These are phyloP conservation scores for Candida tibetensis DNA, from an alignment of 805 yeast genomes.

Conservation along the genomic window DNA sequence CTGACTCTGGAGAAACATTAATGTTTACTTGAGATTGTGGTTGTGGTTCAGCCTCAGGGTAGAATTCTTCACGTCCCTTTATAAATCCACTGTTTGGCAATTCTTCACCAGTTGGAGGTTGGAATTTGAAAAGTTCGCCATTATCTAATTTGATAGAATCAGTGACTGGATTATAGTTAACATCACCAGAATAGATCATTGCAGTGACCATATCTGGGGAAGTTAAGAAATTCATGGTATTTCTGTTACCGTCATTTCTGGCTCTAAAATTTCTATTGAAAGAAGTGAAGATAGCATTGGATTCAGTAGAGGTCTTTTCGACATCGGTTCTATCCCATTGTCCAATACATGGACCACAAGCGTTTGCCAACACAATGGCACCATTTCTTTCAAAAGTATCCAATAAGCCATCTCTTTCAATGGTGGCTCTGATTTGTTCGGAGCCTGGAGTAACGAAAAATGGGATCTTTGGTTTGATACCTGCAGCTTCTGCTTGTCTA, in stretches of 20 bases:
- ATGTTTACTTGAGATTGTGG: slow-evolving; percentile 59
- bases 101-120: slow-evolving; percentile 80
- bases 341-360: slow-evolving; percentile 99
- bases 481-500: slow-evolving; percentile 85
- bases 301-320: slow-evolving; percentile 57
- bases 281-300: slow-evolving; percentile 91
- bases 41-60: slow-evolving; percentile 68
- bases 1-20: slow-evolving; percentile 81
- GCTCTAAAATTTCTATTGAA: slow-evolving; percentile 98
- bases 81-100: slow-evolving; percentile 78
- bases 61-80: slow-evolving; percentile 69
- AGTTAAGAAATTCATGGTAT: slow-evolving; percentile 96
- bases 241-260: slow-evolving; percentile 97
- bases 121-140: slow-evolving; percentile 74
- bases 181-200: slow-evolving; percentile 91
- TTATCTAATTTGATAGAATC: slow-evolving; percentile 72
- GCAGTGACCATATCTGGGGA: slow-evolving; percentile 98
- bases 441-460: slow-evolving; percentile 96
- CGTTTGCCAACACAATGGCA: slow-evolving; percentile 93
- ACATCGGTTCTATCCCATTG: slow-evolving; percentile 96
- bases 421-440: slow-evolving; percentile 97
- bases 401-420: slow-evolving; percentile 93
- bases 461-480: slow-evolving; percentile 86
- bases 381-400: slow-evolving; percentile 87
- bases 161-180: slow-evolving; percentile 85